Evolutionary conservation across 306 rosid genomes (phyloP), one percentile per base, ranked within the genome.

Genomic region (Inga laurina): DNA sequence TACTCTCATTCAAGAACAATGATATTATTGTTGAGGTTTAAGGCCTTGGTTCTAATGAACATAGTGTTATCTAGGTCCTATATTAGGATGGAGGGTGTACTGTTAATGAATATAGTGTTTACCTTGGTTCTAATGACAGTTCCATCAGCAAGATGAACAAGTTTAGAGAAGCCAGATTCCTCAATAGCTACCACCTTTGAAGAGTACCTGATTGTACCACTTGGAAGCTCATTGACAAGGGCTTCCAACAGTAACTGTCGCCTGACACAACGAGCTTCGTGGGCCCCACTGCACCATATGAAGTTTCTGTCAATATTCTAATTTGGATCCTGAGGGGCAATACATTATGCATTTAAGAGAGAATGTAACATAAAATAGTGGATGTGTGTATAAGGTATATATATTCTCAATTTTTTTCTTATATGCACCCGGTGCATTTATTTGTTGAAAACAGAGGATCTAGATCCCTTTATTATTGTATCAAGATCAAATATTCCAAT

Each of bases 121-220:
- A 90, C 94, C 92, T 90, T 93, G 24, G 95, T 87, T 84, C 84
- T 90, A 52, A 93, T 81, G 74, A 81, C 62, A 4, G 89, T 85
- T 77, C 93, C 95, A 83, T 95, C 97, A 57, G 82, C 78, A 77
- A 95, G 95, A 88, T 92, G 97, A 10, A 95, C 16, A 30, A 90
- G 83, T 86, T 95, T 95, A 67, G 41, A 75, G 73, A 84, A 86
- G 30, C 90, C 89, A 49, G 87, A 88, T 78, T 93, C 90, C 57
- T 95, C 90, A 54, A 95, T 87, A 43, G 91, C 87, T 48, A 48
- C 54, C 19, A 48, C 54, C 54, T 48, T 48, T 48, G 54, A 48
- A 14, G 54, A 48, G 54, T 48, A 48, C 54, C 14, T 48, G 4
- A 48, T 48, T 19, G 54, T 48, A 6, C 18, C 54, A 48, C 54